Conservation (phyloP, 805 yeast species). For the Ogataea nitratoaversa region DNA sequence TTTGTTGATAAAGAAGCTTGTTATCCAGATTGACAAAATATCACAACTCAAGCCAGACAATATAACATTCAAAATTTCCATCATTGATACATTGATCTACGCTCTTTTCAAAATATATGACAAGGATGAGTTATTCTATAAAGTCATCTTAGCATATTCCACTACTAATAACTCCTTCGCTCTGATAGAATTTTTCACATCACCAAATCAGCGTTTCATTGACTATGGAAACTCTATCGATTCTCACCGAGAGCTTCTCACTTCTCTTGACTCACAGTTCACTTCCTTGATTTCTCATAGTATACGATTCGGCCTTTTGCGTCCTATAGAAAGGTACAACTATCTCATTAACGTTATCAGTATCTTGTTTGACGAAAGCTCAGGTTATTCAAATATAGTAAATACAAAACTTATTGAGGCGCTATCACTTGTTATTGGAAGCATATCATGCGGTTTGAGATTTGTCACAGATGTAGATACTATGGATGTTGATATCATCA, state of each 20-base stretch:
- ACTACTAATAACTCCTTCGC: not conserved
- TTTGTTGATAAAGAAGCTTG: not conserved
- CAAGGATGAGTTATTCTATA: constrained; percentile 3
- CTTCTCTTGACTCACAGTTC: not conserved
- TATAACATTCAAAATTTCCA: not conserved
- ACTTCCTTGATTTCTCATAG: not conserved
- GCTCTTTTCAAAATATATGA: constrained; percentile 7
- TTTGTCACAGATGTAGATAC: constrained; percentile 9
- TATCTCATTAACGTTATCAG: constrained; percentile 13
- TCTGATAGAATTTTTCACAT: constrained; percentile 6
- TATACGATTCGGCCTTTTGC: not conserved
- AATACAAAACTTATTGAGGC: constrained; percentile 10
- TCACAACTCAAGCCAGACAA: not conserved
- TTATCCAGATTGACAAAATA: constrained; percentile 4
- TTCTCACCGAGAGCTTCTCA: not conserved
- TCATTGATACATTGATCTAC: constrained; percentile 2
- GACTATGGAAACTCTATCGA: not conserved
- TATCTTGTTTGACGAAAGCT: constrained; percentile 5
- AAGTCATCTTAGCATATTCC: not conserved
- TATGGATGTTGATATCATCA: not conserved
- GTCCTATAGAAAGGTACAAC: constrained; percentile 7
- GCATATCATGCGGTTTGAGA: constrained; percentile 13
- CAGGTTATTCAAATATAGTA: constrained; percentile 5
- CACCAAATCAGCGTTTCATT: constrained; percentile 7
- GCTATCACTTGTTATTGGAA: constrained; percentile 13